These are phyloP conservation scores for Epithemia pelagica DNA, from an alignment of 108 stramenopile genomes.

Conservation along the genomic window DNA sequence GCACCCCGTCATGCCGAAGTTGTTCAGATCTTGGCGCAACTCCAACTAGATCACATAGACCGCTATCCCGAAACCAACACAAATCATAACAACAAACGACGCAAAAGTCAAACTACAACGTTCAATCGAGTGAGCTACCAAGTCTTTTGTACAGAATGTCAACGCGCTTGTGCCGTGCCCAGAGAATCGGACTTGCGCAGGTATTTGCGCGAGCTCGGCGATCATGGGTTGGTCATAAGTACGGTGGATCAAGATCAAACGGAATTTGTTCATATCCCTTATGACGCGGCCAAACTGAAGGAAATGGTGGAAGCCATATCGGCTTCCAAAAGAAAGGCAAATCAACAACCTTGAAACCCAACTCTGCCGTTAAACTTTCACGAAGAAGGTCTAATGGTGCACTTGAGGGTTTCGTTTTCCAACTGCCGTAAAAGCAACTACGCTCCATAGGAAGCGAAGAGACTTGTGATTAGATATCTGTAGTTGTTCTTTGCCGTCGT, in stretches of 20 bases:
- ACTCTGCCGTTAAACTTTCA: too few relatives aligned
- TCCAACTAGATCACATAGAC: conserved; percentile 47
- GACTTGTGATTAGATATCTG: too few relatives aligned
- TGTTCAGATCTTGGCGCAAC: conserved; percentile 46
- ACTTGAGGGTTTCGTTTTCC: too few relatives aligned
- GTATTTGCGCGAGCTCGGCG: conserved; percentile 47
- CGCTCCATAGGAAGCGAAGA: too few relatives aligned
- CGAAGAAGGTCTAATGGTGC: too few relatives aligned
- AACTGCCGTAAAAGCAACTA: too few relatives aligned
- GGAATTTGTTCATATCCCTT: conserved; percentile 23
- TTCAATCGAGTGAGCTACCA: conserved; percentile 30
- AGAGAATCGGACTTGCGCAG: conserved; percentile 33
- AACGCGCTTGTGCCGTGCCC: conserved; percentile 30
- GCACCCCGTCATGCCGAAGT: conserved; percentile 59
- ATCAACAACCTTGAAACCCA: too few relatives aligned
- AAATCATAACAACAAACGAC: too few relatives aligned
- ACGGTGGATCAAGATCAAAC: background rate
- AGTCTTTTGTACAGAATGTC: conserved; percentile 41
- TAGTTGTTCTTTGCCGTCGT: too few relatives aligned
- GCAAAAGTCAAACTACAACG: too few relatives aligned
- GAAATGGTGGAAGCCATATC: conserved; percentile 24
- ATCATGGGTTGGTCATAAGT: conserved; percentile 45
- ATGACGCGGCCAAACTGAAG: conserved; percentile 12
- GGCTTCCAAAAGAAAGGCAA: too few relatives aligned
- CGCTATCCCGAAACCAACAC: too few relatives aligned